These are phyloP conservation scores for Lojkania enalia DNA, from an alignment of 2,329 filamentous ascomycete genomes.

Conservation along the genomic window DNA sequence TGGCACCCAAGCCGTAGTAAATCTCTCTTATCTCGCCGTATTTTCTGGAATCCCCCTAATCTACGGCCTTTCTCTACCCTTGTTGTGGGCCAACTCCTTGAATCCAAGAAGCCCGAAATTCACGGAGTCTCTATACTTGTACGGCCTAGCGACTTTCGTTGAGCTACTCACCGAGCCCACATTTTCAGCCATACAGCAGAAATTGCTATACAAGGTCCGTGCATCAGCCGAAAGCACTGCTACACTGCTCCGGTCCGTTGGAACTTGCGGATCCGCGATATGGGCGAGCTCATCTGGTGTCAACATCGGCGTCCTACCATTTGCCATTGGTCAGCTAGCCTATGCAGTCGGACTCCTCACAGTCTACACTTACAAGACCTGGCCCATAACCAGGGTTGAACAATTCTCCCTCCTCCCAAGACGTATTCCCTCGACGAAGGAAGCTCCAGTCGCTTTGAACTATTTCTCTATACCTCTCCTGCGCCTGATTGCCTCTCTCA, in stretches of 20 bases:
- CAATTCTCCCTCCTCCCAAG: slow-evolving; percentile 69
- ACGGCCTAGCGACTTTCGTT: slow-evolving; percentile 62
- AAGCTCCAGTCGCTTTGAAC: slow-evolving; percentile 22
- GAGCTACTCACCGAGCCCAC: slow-evolving; percentile 86
- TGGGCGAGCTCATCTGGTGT: slow-evolving; percentile 59
- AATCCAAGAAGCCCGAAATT: slow-evolving; percentile 66
- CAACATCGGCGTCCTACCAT: slow-evolving; percentile 78
- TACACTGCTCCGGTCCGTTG: slow-evolving; percentile 74
- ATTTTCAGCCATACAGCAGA: slow-evolving; percentile 84
- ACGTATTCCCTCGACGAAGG: slow-evolving; percentile 37
- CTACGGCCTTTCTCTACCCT: slow-evolving; percentile 64
- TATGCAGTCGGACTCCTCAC: slow-evolving; percentile 71
- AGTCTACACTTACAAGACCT: slow-evolving; percentile 70
- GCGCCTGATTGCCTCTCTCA: slow-evolving; percentile 76
- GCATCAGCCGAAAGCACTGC: slow-evolving; percentile 82
- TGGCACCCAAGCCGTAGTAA: slow-evolving; percentile 75
- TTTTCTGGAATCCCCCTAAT: slow-evolving; percentile 68
- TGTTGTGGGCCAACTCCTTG: slow-evolving; percentile 65
- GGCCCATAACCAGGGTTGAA: slow-evolving; percentile 57
- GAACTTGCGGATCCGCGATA: slow-evolving; percentile 72
- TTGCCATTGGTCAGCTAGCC: slow-evolving; percentile 80
- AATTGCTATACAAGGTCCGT: slow-evolving; percentile 76
- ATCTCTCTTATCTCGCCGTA: slow-evolving; percentile 81
- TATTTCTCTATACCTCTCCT: slow-evolving; percentile 71
- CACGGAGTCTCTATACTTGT: slow-evolving; percentile 56